These are phyloP conservation scores for Malus sieversii DNA, from an alignment of 306 rosid species.

Conservation along the genomic window DNA sequence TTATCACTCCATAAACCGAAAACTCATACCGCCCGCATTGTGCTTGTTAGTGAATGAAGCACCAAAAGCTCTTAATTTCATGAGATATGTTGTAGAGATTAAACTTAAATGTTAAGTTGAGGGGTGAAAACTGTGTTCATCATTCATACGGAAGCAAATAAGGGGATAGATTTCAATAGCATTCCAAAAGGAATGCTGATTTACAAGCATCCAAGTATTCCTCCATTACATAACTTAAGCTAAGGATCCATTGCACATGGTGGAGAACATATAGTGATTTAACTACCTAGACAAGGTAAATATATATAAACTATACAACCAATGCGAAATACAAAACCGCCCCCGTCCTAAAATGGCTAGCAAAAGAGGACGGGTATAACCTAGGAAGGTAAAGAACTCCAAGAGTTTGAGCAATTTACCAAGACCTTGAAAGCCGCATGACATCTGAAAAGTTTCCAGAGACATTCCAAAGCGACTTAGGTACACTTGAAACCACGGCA, in stretches of 20 bases:
- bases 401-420: neutral
- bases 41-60: no score
- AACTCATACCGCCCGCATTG: no score
- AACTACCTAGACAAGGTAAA: conserved; percentile 14
- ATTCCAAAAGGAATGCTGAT: conserved; percentile 1
- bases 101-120: no score
- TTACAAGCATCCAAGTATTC: conserved; percentile 11
- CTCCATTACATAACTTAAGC: conserved; percentile 10
- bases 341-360: conserved; percentile 18
- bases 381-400: conserved; percentile 1
- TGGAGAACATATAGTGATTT: conserved; percentile 6
- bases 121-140: no score
- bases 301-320: conserved; percentile 11
- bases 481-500: conserved; percentile 62
- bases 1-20: no score
- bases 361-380: conserved; percentile 14
- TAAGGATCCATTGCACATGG: neutral
- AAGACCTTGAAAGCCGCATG: neutral
- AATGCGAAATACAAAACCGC: conserved; percentile 16
- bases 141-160: neutral
- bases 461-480: conserved; percentile 3
- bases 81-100: no score
- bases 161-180: neutral
- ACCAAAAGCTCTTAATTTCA: no score
- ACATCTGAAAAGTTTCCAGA: neutral